Percentiles rank a stretch among this genome's conserved stretches.
Evolutionary conservation across 257 asterid species (phyloP).

Genomic region (Cynanchum wilfordii): DNA sequence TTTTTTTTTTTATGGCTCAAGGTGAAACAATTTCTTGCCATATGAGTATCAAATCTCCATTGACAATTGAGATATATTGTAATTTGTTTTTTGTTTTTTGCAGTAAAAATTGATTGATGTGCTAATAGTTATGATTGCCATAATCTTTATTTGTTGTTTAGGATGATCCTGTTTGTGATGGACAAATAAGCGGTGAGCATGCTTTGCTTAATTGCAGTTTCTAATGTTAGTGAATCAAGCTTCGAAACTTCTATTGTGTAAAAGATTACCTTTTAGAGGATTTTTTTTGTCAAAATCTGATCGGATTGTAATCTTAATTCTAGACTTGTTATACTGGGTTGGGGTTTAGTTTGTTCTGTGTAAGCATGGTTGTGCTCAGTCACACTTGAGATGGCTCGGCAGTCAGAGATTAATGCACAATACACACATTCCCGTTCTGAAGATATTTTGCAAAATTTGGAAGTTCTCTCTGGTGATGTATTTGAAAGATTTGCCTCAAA

Average conservation of each 20-base stretch:
- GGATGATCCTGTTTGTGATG: conserved; percentile 78
- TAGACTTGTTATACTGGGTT: not conserved
- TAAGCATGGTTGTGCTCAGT: not conserved
- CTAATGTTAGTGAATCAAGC: not conserved
- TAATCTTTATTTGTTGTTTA: too few relatives aligned
- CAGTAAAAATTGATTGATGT: not conserved
- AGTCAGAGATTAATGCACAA: too few relatives aligned
- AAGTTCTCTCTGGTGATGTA: too few relatives aligned
- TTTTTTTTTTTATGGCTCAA: too few relatives aligned
- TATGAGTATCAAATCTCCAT: too few relatives aligned
- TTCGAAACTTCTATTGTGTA: not conserved
- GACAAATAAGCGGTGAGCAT: conserved; percentile 88
- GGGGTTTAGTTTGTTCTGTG: not conserved
- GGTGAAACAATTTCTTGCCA: not conserved
- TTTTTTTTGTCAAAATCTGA: not conserved
- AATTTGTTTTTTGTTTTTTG: not conserved
- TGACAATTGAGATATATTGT: not conserved
- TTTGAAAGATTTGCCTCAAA: too few relatives aligned
- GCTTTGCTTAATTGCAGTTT: conserved; percentile 42
- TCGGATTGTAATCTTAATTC: not conserved
- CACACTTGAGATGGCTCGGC: too few relatives aligned
- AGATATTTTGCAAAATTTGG: too few relatives aligned
- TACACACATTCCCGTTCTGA: too few relatives aligned
- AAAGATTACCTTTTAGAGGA: not conserved
- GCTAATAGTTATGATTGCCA: not conserved